phyloP scores from a whole-genome alignment of 75 land plant genomes.

The Isoetes taiwanensis region DNA sequence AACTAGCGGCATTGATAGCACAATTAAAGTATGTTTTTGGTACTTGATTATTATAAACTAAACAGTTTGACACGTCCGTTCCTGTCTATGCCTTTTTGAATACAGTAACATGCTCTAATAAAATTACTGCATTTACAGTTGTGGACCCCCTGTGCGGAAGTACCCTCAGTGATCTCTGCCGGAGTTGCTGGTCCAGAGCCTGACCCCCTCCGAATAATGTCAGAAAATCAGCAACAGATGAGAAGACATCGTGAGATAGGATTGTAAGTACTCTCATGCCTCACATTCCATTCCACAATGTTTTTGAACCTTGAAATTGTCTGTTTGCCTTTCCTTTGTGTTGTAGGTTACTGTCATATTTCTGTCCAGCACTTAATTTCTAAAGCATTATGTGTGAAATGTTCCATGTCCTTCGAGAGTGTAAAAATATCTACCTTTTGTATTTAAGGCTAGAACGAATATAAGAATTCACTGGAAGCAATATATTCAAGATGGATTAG shows the following conservation, averaged over 20 bases:
- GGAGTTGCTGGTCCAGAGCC: conserved; percentile 65
- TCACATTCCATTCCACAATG: not conserved
- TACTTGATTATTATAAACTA: not conserved
- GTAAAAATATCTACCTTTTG: not conserved
- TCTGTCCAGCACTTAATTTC: not conserved
- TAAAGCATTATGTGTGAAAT: not conserved
- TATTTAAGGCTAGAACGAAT: too few species aligned
- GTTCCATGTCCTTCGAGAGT: not conserved
- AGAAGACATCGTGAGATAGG: conserved; percentile 46
- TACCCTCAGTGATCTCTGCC: conserved; percentile 50
- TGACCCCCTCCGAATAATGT: conserved; percentile 48
- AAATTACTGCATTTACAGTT: conserved; percentile 27
- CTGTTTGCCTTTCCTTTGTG: conserved; percentile 1
- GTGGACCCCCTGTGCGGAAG: conserved; percentile 79
- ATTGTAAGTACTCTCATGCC: conserved; percentile 38
- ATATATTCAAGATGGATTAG: too few species aligned
- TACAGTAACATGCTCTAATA: not conserved
- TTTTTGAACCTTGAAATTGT: not conserved
- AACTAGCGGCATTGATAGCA: conserved; percentile 96
- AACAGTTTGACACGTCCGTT: not conserved
- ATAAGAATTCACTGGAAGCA: too few species aligned
- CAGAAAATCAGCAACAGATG: conserved; percentile 58
- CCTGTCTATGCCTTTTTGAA: not conserved
- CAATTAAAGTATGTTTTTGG: conserved; percentile 55
- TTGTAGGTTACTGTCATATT: not conserved